Conservation (phyloP, 371 early-diverging fungal genomes). For the Mucor ambiguus region DNA sequence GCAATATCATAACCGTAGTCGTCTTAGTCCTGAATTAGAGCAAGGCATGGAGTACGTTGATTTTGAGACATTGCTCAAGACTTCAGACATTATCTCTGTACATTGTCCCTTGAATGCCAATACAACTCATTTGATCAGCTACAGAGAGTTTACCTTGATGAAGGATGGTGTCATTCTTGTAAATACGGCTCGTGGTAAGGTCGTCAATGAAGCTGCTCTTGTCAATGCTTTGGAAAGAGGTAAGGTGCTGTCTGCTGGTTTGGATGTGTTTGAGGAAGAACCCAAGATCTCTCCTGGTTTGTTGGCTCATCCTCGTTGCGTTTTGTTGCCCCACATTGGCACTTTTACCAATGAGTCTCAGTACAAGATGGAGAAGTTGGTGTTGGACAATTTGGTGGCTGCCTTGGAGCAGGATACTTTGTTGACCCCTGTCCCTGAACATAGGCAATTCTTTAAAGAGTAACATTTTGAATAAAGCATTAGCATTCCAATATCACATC, state of each 20-base stretch:
- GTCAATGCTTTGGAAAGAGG: conserved; percentile 58
- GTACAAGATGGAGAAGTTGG: conserved; percentile 48
- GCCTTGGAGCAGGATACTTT: conserved; percentile 33
- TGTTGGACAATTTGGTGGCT: conserved; percentile 38
- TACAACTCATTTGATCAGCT: conserved; percentile 53
- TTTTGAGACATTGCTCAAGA: conserved; percentile 50
- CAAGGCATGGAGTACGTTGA: conserved; percentile 45
- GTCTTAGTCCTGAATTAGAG: conserved; percentile 39
- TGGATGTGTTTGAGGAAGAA: conserved; percentile 66
- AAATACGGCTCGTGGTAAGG: conserved; percentile 66
- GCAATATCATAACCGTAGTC: conserved; percentile 56
- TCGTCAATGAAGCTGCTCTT: conserved; percentile 56
- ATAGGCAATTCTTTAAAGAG: conserved; percentile 33
- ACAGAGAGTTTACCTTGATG: conserved; percentile 52
- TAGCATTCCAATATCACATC: too few species aligned
- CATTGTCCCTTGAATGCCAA: conserved; percentile 56
- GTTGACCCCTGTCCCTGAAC: conserved; percentile 48
- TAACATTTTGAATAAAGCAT: background rate
- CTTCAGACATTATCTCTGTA: conserved; percentile 61
- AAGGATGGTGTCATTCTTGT: conserved; percentile 57
- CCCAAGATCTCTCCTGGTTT: conserved; percentile 45
- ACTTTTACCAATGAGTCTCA: conserved; percentile 46
- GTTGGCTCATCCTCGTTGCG: conserved; percentile 41
- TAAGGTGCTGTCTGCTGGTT: conserved; percentile 56
- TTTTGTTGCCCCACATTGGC: conserved; percentile 51